A percentile compares a stretch with the other conserved stretches of the same genome.
Conservation (phyloP, 2,329 filamentous ascomycete genomes). For the Clathrospora elynae region DNA sequence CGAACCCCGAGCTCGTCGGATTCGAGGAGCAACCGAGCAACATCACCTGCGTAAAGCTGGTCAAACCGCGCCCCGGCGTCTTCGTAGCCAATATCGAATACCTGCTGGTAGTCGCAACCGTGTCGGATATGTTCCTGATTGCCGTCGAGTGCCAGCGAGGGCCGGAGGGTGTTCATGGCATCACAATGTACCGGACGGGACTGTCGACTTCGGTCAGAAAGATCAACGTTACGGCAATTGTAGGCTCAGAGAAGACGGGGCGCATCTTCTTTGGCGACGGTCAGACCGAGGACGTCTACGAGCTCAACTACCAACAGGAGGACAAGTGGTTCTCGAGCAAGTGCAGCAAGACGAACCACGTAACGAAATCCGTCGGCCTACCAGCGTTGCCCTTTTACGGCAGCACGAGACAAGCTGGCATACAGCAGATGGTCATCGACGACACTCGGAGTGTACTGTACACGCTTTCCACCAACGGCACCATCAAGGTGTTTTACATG, state of each 20-base stretch:
- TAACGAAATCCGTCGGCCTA: conserved; percentile 70
- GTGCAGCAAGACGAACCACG: conserved; percentile 88
- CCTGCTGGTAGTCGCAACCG: conserved; percentile 86
- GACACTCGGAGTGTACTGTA: conserved; percentile 88
- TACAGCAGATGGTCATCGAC: conserved; percentile 83
- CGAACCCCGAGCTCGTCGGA: conserved; percentile 88
- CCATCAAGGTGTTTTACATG: conserved; percentile 90
- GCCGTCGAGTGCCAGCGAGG: conserved; percentile 73
- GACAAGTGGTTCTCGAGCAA: conserved; percentile 94
- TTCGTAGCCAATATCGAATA: conserved; percentile 87
- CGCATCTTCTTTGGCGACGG: conserved; percentile 91
- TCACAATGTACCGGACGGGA: conserved; percentile 85
- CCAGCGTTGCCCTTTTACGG: conserved; percentile 48
- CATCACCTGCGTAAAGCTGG: conserved; percentile 89
- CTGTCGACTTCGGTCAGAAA: conserved; percentile 81
- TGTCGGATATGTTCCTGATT: conserved; percentile 82
- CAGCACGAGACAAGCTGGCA: conserved; percentile 58
- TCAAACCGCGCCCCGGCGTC: conserved; percentile 82
- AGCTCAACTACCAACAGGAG: conserved; percentile 95
- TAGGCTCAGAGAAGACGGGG: conserved; percentile 75
- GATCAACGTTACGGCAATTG: conserved; percentile 76
- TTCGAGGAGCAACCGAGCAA: conserved; percentile 87
- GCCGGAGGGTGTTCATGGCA: conserved; percentile 68
- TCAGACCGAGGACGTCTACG: conserved; percentile 84
- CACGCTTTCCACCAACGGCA: conserved; percentile 84